Percentiles rank a stretch among this genome's conserved stretches.
Evolutionary conservation across 1,139 yeast species (phyloP).

Genomic region (Dujonia santamariae): DNA sequence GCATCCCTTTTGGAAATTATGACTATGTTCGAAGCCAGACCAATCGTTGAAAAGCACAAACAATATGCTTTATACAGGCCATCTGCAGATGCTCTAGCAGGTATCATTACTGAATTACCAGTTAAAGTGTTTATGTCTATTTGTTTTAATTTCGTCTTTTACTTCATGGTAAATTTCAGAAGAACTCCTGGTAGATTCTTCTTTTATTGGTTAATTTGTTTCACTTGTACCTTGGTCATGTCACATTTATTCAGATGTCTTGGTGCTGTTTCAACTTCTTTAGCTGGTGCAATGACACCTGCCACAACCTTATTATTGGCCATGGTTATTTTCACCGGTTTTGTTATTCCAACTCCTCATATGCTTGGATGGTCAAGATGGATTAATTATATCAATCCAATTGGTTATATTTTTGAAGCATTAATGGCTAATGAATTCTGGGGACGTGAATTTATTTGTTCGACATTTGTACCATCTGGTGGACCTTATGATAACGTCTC

Average conservation of each 20-base stretch:
- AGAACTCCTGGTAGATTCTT: conserved; percentile 61
- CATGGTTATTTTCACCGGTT: conserved; percentile 57
- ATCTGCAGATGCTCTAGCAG: conserved; percentile 64
- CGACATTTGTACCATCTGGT: conserved; percentile 47
- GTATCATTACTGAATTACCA: conserved; percentile 57
- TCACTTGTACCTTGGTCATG: conserved; percentile 50
- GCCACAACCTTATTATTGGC: conserved; percentile 55
- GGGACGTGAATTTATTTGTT: conserved; percentile 46
- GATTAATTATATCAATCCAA: conserved; percentile 57
- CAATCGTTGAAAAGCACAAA: conserved; percentile 59
- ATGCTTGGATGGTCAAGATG: conserved; percentile 67
- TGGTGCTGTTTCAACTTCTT: conserved; percentile 53
- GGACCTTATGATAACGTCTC: conserved; percentile 30
- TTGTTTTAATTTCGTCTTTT: conserved; percentile 45
- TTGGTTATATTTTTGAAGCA: conserved; percentile 55
- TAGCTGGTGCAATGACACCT: conserved; percentile 60
- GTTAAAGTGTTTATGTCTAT: conserved; percentile 45
- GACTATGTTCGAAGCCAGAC: conserved; percentile 53
- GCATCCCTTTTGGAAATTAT: conserved; percentile 58
- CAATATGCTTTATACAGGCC: conserved; percentile 63
- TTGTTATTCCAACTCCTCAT: conserved; percentile 52
- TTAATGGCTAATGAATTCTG: conserved; percentile 56
- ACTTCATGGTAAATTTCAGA: conserved; percentile 57
- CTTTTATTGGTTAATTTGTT: conserved; percentile 42
- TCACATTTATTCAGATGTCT: conserved; percentile 58